These are phyloP conservation scores for Draba incana DNA, from an alignment of 345 rosid species.

Conservation along the genomic window DNA sequence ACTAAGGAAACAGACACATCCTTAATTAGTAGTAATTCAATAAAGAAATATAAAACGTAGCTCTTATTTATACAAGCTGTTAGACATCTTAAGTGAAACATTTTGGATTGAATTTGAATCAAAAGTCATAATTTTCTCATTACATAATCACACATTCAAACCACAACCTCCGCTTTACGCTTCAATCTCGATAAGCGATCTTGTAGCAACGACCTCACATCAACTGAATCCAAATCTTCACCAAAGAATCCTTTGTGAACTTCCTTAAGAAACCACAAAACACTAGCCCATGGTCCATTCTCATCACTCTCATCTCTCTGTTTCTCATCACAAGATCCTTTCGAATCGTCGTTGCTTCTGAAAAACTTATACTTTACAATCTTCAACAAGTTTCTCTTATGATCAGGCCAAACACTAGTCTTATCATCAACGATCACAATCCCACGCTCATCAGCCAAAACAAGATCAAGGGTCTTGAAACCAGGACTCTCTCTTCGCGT, in stretches of 20 bases:
- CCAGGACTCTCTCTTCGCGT: slow-evolving; percentile 13
- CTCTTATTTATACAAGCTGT: too few relatives aligned
- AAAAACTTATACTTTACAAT: slow-evolving; percentile 47
- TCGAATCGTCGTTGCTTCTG: not conserved
- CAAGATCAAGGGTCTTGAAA: slow-evolving; percentile 31
- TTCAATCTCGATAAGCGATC: not conserved
- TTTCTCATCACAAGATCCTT: not conserved
- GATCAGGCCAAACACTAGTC: slow-evolving; percentile 27
- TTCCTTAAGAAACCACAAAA: slow-evolving; percentile 41
- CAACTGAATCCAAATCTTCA: slow-evolving; percentile 3
- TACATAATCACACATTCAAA: not conserved
- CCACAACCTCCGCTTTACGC: not conserved
- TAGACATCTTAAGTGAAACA: not conserved
- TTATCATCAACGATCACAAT: slow-evolving; percentile 32
- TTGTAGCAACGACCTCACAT: slow-evolving; percentile 20
- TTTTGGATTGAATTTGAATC: not conserved
- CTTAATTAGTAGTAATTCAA: not conserved
- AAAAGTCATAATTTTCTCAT: slow-evolving; percentile 4
- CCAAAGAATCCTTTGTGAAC: slow-evolving; percentile 12
- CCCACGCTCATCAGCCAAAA: slow-evolving; percentile 37
- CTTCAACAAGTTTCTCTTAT: slow-evolving; percentile 28
- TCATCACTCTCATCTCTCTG: slow-evolving; percentile 52
- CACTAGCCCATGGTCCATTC: slow-evolving; percentile 43
- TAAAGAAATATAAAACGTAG: too few relatives aligned
- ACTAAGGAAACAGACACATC: not conserved